Conservation (phyloP, 2,329 filamentous ascomycete species). For the Stemphylium vesicarium region DNA sequence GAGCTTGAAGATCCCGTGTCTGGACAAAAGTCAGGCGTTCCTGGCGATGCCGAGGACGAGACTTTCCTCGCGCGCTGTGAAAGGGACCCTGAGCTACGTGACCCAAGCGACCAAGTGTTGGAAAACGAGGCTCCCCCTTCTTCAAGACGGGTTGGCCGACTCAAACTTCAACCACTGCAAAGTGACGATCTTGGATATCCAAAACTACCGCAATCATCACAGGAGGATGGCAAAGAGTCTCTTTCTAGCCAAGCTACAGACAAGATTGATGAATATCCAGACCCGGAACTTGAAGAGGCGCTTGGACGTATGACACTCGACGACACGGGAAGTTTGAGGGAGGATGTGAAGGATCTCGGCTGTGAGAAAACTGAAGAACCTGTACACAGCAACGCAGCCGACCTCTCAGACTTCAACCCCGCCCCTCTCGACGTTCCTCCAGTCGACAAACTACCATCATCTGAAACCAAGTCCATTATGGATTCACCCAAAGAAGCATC, state of each 20-base stretch:
- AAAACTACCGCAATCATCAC: conserved; percentile 11
- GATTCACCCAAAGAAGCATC: neutral
- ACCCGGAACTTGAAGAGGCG: conserved; percentile 36
- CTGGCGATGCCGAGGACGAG: conserved; percentile 7
- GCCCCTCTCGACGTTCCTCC: neutral
- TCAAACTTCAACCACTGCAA: conserved; percentile 22
- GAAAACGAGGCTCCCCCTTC: neutral
- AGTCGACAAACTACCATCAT: neutral
- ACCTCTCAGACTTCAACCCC: neutral
- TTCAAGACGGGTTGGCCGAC: conserved; percentile 27
- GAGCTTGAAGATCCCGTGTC: conserved; percentile 25
- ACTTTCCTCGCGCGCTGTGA: neutral
- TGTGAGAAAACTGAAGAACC: neutral
- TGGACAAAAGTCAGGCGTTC: conserved; percentile 7
- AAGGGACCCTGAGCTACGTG: neutral
- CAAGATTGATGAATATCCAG: conserved; percentile 27
- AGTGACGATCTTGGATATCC: conserved; percentile 26
- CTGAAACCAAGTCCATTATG: conserved; percentile 1
- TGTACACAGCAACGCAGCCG: neutral
- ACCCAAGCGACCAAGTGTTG: neutral
- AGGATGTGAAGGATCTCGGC: neutral
- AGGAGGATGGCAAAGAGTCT: neutral
- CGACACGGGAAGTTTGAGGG: conserved; percentile 13
- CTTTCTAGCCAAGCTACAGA: neutral
- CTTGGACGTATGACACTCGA: conserved; percentile 23